Conservation (phyloP, 352 stramenopile genomes). For the Paralagenidium karlingii region DNA sequence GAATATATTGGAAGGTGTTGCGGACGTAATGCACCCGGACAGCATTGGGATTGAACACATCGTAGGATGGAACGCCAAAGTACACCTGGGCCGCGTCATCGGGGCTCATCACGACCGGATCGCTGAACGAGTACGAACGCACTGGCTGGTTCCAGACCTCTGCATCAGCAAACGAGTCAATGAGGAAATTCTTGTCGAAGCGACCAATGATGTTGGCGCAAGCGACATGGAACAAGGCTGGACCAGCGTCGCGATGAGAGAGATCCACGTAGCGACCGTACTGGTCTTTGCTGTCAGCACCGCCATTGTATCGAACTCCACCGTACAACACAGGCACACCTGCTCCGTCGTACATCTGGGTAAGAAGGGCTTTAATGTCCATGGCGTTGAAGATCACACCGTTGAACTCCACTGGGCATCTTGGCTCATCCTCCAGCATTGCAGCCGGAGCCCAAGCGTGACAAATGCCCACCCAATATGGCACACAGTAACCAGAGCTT, state of each 20-base stretch:
- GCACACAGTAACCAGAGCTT: slow-evolving; percentile 28
- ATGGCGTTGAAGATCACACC: slow-evolving; percentile 28
- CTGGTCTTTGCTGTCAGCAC: slow-evolving; percentile 12
- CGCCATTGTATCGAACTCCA: slow-evolving; percentile 18
- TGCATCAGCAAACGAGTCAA: slow-evolving; percentile 15
- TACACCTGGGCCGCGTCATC: slow-evolving; percentile 16
- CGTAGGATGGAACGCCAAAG: slow-evolving; percentile 25
- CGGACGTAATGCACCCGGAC: slow-evolving; percentile 29
- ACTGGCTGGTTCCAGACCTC: slow-evolving; percentile 61
- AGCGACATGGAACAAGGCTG: slow-evolving; percentile 34
- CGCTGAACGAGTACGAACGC: slow-evolving; percentile 20
- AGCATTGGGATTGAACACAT: slow-evolving; percentile 31
- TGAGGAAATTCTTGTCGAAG: slow-evolving; percentile 20
- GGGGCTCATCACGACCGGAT: slow-evolving; percentile 17
- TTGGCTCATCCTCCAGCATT: slow-evolving; percentile 24
- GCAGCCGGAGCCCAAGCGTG: slow-evolving; percentile 27
- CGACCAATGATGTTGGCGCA: slow-evolving; percentile 30
- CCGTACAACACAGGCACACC: slow-evolving; percentile 13
- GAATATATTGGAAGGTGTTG: slow-evolving; percentile 26
- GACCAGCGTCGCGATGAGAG: slow-evolving; percentile 27
- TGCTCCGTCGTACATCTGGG: slow-evolving; percentile 22
- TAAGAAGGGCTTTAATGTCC: slow-evolving; percentile 35
- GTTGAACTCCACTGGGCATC: slow-evolving; percentile 26
- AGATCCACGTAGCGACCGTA: slow-evolving; percentile 28
- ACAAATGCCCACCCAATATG: slow-evolving; percentile 32